phyloP scores from a whole-genome alignment of 306 rosid species.

The Begonia peltatifolia region DNA sequence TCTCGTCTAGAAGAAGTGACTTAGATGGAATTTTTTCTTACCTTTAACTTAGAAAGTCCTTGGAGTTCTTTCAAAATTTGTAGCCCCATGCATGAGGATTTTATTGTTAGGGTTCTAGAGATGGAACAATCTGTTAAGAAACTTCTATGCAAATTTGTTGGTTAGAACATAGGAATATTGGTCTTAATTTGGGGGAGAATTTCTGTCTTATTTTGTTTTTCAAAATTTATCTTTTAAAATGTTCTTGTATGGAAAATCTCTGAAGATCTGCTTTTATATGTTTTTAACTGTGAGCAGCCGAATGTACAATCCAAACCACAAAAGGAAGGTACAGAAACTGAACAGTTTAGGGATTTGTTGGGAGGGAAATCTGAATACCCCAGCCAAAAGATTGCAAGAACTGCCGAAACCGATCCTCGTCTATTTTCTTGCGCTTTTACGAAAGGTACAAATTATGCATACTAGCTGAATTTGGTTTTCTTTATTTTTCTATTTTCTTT shows the following conservation, averaged over 20 bases:
- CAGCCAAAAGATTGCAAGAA: slow-evolving; percentile 67
- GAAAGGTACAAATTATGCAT: slow-evolving; percentile 33
- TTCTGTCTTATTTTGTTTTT: too few species aligned
- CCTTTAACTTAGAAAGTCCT: too few species aligned
- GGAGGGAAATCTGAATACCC: slow-evolving; percentile 73
- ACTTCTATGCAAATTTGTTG: too few species aligned
- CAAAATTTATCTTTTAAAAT: too few species aligned
- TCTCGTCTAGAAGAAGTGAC: too few species aligned
- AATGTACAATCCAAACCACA: slow-evolving; percentile 62
- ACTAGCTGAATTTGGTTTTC: slow-evolving; percentile 10
- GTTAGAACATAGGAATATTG: too few species aligned
- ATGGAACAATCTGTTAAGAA: too few species aligned
- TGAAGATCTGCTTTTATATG: slow-evolving; percentile 19
- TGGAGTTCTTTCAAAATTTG: too few species aligned
- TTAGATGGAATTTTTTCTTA: too few species aligned
- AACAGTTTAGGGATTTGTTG: slow-evolving; percentile 81
- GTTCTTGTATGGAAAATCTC: neutral
- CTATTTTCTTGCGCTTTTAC: slow-evolving; percentile 70
- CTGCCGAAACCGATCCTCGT: slow-evolving; percentile 59
- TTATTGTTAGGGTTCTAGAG: too few species aligned
- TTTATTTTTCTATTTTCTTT: slow-evolving; percentile 5
- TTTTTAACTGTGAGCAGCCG: slow-evolving; percentile 61
- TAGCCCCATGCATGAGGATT: too few species aligned
- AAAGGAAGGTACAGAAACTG: slow-evolving; percentile 80
- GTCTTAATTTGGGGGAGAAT: too few species aligned